These are phyloP conservation scores for Ascochyta fabae DNA, from an alignment of 2,329 filamentous ascomycete genomes.

Conservation along the genomic window DNA sequence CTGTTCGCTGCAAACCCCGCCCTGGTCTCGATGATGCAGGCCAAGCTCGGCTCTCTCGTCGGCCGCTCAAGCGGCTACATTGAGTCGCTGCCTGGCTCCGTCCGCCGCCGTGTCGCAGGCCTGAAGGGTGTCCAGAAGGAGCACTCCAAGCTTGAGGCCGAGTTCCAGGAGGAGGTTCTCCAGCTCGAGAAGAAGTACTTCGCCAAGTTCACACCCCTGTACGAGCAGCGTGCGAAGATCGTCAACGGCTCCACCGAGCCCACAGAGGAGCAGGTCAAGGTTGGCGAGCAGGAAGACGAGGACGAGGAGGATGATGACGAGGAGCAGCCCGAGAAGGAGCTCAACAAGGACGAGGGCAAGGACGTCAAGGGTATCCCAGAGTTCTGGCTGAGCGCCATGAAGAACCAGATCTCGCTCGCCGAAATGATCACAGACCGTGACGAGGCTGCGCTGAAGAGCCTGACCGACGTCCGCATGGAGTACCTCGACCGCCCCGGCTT, in stretches of 20 bases:
- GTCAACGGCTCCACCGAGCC: slow-evolving; percentile 88
- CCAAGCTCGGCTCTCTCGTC: slow-evolving; percentile 89
- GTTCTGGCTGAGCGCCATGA: slow-evolving; percentile 99
- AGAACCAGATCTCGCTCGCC: slow-evolving; percentile 95
- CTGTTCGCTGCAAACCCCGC: slow-evolving; percentile 96
- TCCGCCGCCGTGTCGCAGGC: slow-evolving; percentile 91
- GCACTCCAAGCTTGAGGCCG: slow-evolving; percentile 95
- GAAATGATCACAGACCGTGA: slow-evolving; percentile 99
- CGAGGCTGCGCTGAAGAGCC: slow-evolving; percentile 87
- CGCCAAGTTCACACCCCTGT: slow-evolving; percentile 96
- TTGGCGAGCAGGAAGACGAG: slow-evolving; percentile 80
- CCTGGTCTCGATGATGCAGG: slow-evolving; percentile 96
- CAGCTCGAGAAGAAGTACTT: slow-evolving; percentile 99
- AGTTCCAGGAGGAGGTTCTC: slow-evolving; percentile 98
- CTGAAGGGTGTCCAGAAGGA: slow-evolving; percentile 99
- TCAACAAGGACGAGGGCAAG: slow-evolving; percentile 63
- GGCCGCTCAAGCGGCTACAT: slow-evolving; percentile 97
- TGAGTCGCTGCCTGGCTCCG: slow-evolving; percentile 87
- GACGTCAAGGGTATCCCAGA: slow-evolving; percentile 85
- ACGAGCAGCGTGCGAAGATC: slow-evolving; percentile 92
- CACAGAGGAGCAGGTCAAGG: slow-evolving; percentile 82
- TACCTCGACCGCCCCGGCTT: slow-evolving; percentile 98
- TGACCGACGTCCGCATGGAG: slow-evolving; percentile 97
- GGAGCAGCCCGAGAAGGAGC: slow-evolving; percentile 60
- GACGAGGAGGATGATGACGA: slow-evolving; percentile 68